A percentile compares a stretch with the other conserved stretches of the same genome.
phyloP scores from a whole-genome alignment of 371 early-diverging fungal genomes.

The Mucor indicus region DNA sequence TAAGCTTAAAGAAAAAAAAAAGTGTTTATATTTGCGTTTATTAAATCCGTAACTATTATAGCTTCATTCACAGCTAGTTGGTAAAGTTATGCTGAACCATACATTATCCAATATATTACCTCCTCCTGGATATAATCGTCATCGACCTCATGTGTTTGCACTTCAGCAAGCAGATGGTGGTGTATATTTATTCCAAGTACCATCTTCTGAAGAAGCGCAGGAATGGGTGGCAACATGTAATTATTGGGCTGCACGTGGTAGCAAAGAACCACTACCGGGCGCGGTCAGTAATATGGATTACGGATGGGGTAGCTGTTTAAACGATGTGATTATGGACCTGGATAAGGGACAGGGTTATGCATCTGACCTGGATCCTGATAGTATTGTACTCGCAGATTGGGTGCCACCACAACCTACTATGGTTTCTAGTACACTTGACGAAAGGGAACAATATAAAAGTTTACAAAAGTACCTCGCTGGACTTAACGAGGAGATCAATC shows the following conservation, averaged over 20 bases:
- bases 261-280: constrained; percentile 84
- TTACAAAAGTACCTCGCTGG: constrained; percentile 31
- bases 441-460: constrained; percentile 29
- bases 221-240: constrained; percentile 89
- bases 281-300: constrained; percentile 86
- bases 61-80: constrained; percentile 42
- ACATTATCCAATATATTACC: constrained; percentile 79
- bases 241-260: constrained; percentile 90
- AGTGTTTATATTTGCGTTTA: neutral
- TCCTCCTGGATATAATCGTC: constrained; percentile 78
- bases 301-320: constrained; percentile 81
- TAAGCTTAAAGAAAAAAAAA: neutral
- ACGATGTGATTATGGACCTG: constrained; percentile 31
- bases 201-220: constrained; percentile 60
- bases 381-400: constrained; percentile 38
- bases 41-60: constrained; percentile 2
- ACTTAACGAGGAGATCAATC: constrained; percentile 38
- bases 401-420: constrained; percentile 38
- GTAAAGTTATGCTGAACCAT: constrained; percentile 75
- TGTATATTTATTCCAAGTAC: constrained; percentile 82
- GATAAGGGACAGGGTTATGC: constrained; percentile 17
- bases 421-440: constrained; percentile 33
- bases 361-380: constrained; percentile 23
- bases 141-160: constrained; percentile 83
- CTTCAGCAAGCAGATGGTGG: constrained; percentile 79